These are phyloP conservation scores for Poterioochromonas sp. DNA, from an alignment of 352 stramenopile genomes.

Conservation along the genomic window DNA sequence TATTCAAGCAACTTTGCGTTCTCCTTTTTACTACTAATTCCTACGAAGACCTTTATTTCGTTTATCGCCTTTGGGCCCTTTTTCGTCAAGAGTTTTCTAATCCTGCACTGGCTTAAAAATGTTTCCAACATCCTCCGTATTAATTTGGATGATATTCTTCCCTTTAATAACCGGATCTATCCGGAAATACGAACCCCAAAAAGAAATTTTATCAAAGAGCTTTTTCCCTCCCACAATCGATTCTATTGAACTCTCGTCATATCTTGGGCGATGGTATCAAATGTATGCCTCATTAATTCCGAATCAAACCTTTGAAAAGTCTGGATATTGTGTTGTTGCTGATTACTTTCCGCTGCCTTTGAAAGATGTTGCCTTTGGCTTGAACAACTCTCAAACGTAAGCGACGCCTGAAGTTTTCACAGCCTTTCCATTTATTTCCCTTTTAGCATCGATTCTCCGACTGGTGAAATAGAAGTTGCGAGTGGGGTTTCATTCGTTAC, in stretches of 20 bases:
- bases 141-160: no score
- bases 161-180: no score
- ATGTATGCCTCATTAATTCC: conserved; percentile 6
- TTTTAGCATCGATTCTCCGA: not conserved
- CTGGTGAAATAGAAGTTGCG: not conserved
- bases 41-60: no score
- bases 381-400: conserved; percentile 14
- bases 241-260: not conserved
- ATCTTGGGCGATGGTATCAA: conserved; percentile 11
- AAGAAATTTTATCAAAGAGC: no score
- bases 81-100: no score
- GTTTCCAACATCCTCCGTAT: no score
- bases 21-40: no score
- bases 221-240: no score
- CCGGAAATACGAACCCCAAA: no score
- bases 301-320: conserved; percentile 4
- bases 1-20: no score
- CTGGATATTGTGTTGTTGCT: not conserved
- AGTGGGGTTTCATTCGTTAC: not conserved
- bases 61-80: no score
- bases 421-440: not conserved
- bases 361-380: not conserved
- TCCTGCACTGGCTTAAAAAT: no score
- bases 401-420: not conserved
- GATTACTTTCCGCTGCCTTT: not conserved